Evolutionary conservation across 495 filamentous ascomycete genomes (phyloP).

Genomic region (Aspergillus taichungensis): DNA sequence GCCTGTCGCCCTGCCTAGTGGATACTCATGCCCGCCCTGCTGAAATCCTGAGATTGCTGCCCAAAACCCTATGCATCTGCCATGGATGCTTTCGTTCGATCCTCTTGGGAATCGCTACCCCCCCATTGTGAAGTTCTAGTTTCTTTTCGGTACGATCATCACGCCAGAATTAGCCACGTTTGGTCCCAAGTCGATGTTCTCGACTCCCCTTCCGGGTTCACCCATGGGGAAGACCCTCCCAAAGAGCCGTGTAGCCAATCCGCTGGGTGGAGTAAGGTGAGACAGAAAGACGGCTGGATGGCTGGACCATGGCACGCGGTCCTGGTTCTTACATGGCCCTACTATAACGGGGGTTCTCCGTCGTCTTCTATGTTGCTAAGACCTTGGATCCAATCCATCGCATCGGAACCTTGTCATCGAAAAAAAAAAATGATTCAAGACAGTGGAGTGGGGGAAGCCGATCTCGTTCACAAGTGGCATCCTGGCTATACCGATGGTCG

Average conservation of each 20-base stretch:
- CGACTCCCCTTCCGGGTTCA: slow-evolving; percentile 9
- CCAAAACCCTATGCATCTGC: slow-evolving; percentile 18
- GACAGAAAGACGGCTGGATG: slow-evolving; percentile 4
- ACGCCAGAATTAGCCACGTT: slow-evolving; percentile 17
- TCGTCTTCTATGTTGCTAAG: neutral
- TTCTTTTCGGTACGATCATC: slow-evolving; percentile 15
- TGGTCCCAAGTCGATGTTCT: slow-evolving; percentile 15
- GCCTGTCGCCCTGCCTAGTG: slow-evolving; percentile 11
- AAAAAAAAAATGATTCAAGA: neutral
- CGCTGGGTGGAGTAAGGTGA: slow-evolving; percentile 4
- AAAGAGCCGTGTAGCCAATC: slow-evolving; percentile 9
- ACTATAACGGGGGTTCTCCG: neutral
- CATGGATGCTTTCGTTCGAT: slow-evolving; percentile 12
- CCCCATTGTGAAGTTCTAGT: slow-evolving; percentile 5
- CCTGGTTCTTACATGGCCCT: slow-evolving; percentile 3
- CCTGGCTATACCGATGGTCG: slow-evolving; percentile 2
- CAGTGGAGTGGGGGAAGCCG: neutral
- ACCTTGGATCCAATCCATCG: too few relatives aligned
- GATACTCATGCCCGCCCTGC: slow-evolving; percentile 17
- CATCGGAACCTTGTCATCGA: neutral
- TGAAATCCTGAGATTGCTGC: slow-evolving; percentile 30
- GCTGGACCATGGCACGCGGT: slow-evolving; percentile 8
- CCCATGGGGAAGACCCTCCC: slow-evolving; percentile 9
- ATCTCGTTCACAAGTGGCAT: too few relatives aligned
- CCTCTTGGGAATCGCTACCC: neutral